These are phyloP conservation scores for Colletotrichum sansevieriae DNA, from an alignment of 2,329 filamentous ascomycete species.

Conservation along the genomic window DNA sequence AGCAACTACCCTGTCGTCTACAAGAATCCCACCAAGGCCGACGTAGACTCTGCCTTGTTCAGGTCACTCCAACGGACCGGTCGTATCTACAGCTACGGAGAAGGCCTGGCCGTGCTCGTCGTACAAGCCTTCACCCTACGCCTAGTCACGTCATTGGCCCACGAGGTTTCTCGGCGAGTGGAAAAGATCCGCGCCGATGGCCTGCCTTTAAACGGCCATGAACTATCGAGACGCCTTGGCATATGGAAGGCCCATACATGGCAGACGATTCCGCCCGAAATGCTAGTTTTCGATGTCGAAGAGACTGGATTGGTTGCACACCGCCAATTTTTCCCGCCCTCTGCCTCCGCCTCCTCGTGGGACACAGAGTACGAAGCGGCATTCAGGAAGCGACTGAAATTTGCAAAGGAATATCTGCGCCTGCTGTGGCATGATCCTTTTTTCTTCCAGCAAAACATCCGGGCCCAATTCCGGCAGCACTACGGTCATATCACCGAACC, in stretches of 20 bases:
- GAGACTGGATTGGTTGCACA: background rate
- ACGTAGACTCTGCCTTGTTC: slow-evolving; percentile 12
- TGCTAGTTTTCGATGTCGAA: background rate
- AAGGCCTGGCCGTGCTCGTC: slow-evolving; percentile 28
- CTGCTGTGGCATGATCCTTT: background rate
- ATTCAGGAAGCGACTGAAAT: background rate
- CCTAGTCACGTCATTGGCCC: background rate
- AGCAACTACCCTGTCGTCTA: slow-evolving; percentile 9
- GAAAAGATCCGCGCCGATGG: background rate
- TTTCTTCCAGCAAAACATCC: background rate
- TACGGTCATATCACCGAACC: slow-evolving; percentile 6
- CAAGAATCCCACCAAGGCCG: background rate
- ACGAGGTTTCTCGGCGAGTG: background rate
- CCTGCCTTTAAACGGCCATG: background rate
- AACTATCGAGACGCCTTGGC: background rate
- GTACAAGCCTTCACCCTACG: slow-evolving; percentile 22
- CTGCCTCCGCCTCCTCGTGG: background rate
- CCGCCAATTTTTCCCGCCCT: background rate
- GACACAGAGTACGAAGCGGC: background rate
- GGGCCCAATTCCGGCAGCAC: slow-evolving; percentile 1
- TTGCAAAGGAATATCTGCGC: background rate
- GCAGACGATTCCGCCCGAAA: background rate
- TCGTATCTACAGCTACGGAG: slow-evolving; percentile 24
- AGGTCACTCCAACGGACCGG: slow-evolving; percentile 2
- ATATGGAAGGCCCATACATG: background rate